Base-by-base conservation (phyloP, 495 filamentous ascomycete species). In the Sabuloglossum arenarium region DNA sequence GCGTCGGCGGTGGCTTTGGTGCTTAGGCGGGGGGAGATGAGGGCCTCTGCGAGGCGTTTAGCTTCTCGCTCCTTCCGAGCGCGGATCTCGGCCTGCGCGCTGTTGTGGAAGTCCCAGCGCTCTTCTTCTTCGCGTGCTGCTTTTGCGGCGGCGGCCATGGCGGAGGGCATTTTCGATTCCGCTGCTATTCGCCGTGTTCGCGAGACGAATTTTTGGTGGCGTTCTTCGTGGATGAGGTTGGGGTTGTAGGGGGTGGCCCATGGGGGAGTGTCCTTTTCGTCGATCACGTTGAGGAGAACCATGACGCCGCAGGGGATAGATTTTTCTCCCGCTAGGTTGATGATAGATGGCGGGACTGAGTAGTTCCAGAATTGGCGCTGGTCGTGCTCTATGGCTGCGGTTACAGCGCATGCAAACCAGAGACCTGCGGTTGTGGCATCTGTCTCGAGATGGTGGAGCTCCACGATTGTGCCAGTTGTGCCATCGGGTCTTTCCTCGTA, bases 231-330 rank as follows among this genome's bases (percentile, higher is more conserved):
- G 52, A 64, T 65, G 55, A 65, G 49, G 46, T 59, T 43, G 24
- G 67, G 59, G 25, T 62, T 60, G 57, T 63, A 67, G 21, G 66
- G 65, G 0, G 72, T 73, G 1, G 71, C 68, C 79, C 79, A 82
- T 54, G 77, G 67, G 3, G 79, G 80, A 5, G 77, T 79, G 1
- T 65, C 65, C 0, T 65, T 65, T 60, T 75, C 71, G 54, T 73
- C 68, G 6, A 79, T 68, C 0, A 77, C 59, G 50, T 63, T 68
- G 0, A 81, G 67, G 8, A 79, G 58, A 3, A 79, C 78, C 32
- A 84, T 67, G 51, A 84, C 67, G 30, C 79, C 80, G 67, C 78
- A 81, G 2, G 80, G 80, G 3, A 84, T 68, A 6, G 73, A 74
- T 45, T 75, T 73, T 16, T 68, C 69, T 4, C 71, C 68, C 16